phyloP scores from a whole-genome alignment of 2,329 filamentous ascomycete species.

The Kalmusia sp. region DNA sequence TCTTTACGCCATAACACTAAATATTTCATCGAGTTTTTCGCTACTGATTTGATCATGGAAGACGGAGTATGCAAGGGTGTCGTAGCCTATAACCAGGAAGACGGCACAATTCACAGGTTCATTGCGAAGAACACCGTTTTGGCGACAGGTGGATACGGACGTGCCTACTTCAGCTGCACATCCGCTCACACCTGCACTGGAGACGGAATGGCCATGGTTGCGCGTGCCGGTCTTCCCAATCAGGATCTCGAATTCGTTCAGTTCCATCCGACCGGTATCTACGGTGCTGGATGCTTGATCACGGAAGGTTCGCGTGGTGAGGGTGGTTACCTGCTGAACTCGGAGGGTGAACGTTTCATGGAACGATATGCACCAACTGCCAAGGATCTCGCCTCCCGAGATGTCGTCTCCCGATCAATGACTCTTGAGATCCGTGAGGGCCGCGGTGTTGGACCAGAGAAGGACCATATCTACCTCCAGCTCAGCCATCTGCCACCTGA shows the following conservation, averaged over 20 bases:
- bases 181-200: slow-evolving; percentile 98
- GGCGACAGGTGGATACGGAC: slow-evolving; percentile 95
- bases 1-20: slow-evolving; percentile 97
- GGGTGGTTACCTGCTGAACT: slow-evolving; percentile 97
- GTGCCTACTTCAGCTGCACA: slow-evolving; percentile 98
- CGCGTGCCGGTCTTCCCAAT: slow-evolving; percentile 95
- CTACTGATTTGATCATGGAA: slow-evolving; percentile 96
- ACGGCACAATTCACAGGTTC: slow-evolving; percentile 97
- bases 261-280: slow-evolving; percentile 99
- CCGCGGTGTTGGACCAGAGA: slow-evolving; percentile 93
- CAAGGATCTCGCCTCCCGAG: slow-evolving; percentile 95
- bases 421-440: slow-evolving; percentile 98
- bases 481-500: slow-evolving; percentile 93
- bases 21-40: slow-evolving; percentile 99
- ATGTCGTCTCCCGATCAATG: slow-evolving; percentile 97
- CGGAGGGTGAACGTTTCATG: slow-evolving; percentile 99
- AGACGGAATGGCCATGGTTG: slow-evolving; percentile 99
- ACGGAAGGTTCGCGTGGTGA: slow-evolving; percentile 98
- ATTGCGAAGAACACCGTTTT: slow-evolving; percentile 95
- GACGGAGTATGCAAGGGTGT: slow-evolving; percentile 96
- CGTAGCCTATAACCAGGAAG: slow-evolving; percentile 97
- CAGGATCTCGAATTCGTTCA: slow-evolving; percentile 99
- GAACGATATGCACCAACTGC: slow-evolving; percentile 97
- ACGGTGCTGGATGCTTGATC: slow-evolving; percentile 93
- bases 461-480: slow-evolving; percentile 99